A percentile compares a stretch with the other conserved stretches of the same genome.
These are phyloP conservation scores for Sabuloglossum arenarium DNA, from an alignment of 495 filamentous ascomycete species.

Conservation along the genomic window DNA sequence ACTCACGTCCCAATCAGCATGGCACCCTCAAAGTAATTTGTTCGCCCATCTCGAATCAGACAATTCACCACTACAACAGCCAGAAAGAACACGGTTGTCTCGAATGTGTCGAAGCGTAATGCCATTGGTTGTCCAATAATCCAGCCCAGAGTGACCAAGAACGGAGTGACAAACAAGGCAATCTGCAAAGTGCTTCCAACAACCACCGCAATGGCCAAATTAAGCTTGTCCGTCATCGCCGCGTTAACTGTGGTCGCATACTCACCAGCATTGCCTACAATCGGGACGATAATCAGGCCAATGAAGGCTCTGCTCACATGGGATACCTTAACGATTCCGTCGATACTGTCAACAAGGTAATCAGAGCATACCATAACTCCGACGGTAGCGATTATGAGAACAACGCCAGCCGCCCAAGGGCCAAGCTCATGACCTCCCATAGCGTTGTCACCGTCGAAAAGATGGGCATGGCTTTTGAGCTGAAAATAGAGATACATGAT, in stretches of 20 bases:
- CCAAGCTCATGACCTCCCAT: too few species aligned
- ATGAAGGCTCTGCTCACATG: conserved; percentile 60
- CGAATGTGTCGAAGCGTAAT: conserved; percentile 80
- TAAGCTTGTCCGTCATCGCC: conserved; percentile 90
- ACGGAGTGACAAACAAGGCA: conserved; percentile 65
- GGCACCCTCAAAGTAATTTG: conserved; percentile 76
- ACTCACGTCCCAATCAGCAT: conserved; percentile 68
- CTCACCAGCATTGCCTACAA: conserved; percentile 84
- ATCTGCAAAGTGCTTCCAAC: conserved; percentile 77
- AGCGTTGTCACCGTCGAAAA: conserved; percentile 80
- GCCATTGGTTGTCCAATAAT: conserved; percentile 63
- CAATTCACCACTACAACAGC: conserved; percentile 83
- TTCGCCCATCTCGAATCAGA: conserved; percentile 65
- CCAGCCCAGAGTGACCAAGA: conserved; percentile 83
- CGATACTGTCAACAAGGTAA: conserved; percentile 66
- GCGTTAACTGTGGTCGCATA: conserved; percentile 81
- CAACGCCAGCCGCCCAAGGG: conserved; percentile 49
- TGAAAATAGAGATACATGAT: conserved; percentile 75
- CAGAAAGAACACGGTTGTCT: conserved; percentile 71
- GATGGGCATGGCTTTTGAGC: conserved; percentile 75
- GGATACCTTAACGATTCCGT: conserved; percentile 42
- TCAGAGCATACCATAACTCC: conserved; percentile 76
- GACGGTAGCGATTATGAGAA: conserved; percentile 54
- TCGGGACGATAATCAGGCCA: conserved; percentile 71
- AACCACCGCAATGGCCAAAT: conserved; percentile 76